Evolutionary conservation across 257 asterid species (phyloP).

Genomic region (Nicotiana tomentosiformis): DNA sequence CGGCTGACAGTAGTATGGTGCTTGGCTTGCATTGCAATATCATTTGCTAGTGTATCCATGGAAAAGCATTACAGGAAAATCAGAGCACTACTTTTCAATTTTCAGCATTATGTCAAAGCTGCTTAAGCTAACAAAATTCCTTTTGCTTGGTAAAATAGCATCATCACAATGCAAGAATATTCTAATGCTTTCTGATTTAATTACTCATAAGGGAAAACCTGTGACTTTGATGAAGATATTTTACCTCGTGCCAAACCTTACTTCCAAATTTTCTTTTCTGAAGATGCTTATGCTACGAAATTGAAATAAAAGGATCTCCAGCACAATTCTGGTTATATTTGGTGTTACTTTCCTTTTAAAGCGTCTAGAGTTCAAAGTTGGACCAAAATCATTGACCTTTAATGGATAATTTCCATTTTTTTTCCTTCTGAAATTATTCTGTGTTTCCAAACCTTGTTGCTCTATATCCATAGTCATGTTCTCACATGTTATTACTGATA

Average conservation of each 20-base stretch:
- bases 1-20: neutral
- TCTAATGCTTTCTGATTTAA: neutral
- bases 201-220: neutral
- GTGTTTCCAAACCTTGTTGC: neutral
- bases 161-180: neutral
- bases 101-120: neutral
- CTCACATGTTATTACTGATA: conserved; percentile 8
- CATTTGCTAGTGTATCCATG: neutral
- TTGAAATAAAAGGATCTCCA: neutral
- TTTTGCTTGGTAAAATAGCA: neutral
- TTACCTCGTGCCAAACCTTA: neutral
- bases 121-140: neutral
- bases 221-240: neutral
- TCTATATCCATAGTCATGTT: neutral
- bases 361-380: neutral
- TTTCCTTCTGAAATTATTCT: neutral
- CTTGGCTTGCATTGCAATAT: neutral
- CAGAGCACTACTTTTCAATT: neutral
- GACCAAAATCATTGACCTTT: neutral
- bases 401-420: neutral
- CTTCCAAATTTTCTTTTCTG: neutral
- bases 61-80: neutral
- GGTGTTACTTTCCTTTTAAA: neutral
- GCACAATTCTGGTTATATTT: neutral
- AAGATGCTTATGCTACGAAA: neutral